Evolutionary conservation across 441 rosid genomes (phyloP), one percentile per base, ranked within the genome.

Genomic region (Adansonia gregorii): DNA sequence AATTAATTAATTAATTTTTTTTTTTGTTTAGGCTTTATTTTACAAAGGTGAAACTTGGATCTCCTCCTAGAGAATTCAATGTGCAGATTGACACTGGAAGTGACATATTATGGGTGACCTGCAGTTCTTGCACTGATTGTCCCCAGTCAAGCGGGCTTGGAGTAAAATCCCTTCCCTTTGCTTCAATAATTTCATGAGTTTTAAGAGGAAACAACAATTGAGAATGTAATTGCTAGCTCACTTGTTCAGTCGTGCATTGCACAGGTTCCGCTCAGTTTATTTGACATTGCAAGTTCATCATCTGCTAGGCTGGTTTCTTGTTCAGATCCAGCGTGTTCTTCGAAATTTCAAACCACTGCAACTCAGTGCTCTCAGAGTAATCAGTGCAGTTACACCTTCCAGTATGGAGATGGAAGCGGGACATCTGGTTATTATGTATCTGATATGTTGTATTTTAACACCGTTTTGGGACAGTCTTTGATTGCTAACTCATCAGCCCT

Each of bases 41-140:
- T 81, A 91, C 95, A 14, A 91, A 88, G 85, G 93, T 91, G 78
- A 89, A 89, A 82, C 35, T 91, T 59, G 95, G 95, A 7, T 88
- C 93, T 72, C 95, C 95, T 72, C 91, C 95, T 19, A 86, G 84
- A 81, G 95, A 87, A 67, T 91, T 88, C 85, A 89, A 86, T 79
- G 95, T 91, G 83, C 93, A 91, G 88, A 91, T 91, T 77, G 95
- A 91, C 79, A 91, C 93, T 6, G 95, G 95, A 80, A 91, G 95
- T 71, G 93, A 91, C 56, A 85, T 89, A 68, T 84, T 91, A 79
- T 91, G 95, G 95, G 90, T 91, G 46, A 81, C 91, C 77, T 91
- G 95, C 80, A 82, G 85, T 78, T 82, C 91, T 59, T 91, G 95
- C 88, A 79, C 67, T 82, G 80, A 88, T 74, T 91, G 95, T 76